These are phyloP conservation scores for Geotrichum macrosporum DNA, from an alignment of 1,139 yeast species.

Conservation along the genomic window DNA sequence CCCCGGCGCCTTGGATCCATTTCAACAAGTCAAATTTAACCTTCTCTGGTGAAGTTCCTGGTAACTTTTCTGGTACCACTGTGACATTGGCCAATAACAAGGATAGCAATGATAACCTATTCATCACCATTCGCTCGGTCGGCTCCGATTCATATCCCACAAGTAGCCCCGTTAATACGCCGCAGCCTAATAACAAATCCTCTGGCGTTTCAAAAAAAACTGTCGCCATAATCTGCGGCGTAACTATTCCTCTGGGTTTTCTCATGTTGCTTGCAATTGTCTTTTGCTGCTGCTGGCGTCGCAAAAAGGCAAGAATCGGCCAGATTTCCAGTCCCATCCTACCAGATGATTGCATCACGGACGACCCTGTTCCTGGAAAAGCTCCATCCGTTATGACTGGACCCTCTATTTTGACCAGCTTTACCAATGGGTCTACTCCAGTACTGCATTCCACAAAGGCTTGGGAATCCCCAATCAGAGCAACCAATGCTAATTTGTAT, in stretches of 20 bases:
- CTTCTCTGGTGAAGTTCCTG: slow-evolving; percentile 18
- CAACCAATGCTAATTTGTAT: slow-evolving; percentile 18
- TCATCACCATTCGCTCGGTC: slow-evolving; percentile 36
- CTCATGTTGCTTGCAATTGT: slow-evolving; percentile 48
- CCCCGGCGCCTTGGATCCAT: slow-evolving; percentile 15
- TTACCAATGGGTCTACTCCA: slow-evolving; percentile 20
- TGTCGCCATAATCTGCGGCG: slow-evolving; percentile 83
- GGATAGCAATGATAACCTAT: slow-evolving; percentile 29
- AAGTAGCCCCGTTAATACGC: slow-evolving; percentile 24
- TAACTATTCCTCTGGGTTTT: slow-evolving; percentile 64
- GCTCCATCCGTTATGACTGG: slow-evolving; percentile 1
- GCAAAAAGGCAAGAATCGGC: slow-evolving; percentile 25
- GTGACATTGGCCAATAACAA: slow-evolving; percentile 37
- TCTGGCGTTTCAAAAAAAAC: slow-evolving; percentile 40
- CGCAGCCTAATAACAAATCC: slow-evolving; percentile 21
- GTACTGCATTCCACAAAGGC: slow-evolving; percentile 6
- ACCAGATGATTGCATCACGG: slow-evolving; percentile 25
- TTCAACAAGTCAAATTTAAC: slow-evolving; percentile 14
- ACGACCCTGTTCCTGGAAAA: slow-evolving; percentile 6
- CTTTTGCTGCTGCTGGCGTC: slow-evolving; percentile 51
- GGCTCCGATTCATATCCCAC: slow-evolving; percentile 29
- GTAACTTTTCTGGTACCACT: slow-evolving; percentile 10
- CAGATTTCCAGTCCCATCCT: slow-evolving; percentile 31
- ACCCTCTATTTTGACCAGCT: slow-evolving; percentile 32
- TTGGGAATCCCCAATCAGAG: slow-evolving; percentile 15